A percentile compares a stretch with the other conserved stretches of the same genome.
phyloP scores from a whole-genome alignment of 805 yeast genomes.

The Saturnispora galanensis region DNA sequence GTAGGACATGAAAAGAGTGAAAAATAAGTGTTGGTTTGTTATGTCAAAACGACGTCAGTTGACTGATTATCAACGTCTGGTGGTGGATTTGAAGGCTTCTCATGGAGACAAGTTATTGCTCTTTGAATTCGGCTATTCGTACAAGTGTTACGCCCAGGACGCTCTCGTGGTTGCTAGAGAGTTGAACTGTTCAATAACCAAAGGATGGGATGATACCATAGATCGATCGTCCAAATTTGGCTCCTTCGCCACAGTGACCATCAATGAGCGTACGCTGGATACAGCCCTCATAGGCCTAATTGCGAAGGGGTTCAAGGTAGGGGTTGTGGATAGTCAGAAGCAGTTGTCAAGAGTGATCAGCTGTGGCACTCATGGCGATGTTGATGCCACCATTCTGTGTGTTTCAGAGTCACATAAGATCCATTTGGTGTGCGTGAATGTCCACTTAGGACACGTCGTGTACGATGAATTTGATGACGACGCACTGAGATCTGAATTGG shows the following conservation, averaged over 20 bases:
- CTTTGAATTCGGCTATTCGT: slow-evolving; percentile 88
- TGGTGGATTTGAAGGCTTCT: slow-evolving; percentile 48
- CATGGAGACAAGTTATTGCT: slow-evolving; percentile 65
- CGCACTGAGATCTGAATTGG: slow-evolving; percentile 47
- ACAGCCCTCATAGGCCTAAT: slow-evolving; percentile 68
- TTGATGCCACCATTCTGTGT: slow-evolving; percentile 26
- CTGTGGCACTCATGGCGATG: slow-evolving; percentile 73
- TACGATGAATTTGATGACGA: slow-evolving; percentile 64
- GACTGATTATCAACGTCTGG: slow-evolving; percentile 79
- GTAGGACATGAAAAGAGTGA: slow-evolving; percentile 34
- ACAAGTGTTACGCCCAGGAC: slow-evolving; percentile 77
- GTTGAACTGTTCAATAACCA: slow-evolving; percentile 60
- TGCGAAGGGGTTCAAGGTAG: slow-evolving; percentile 68
- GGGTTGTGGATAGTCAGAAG: slow-evolving; percentile 71
- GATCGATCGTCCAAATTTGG: slow-evolving; percentile 35
- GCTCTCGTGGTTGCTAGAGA: slow-evolving; percentile 61
- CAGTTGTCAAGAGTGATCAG: slow-evolving; percentile 66
- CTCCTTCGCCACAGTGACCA: slow-evolving; percentile 72
- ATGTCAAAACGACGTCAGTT: slow-evolving; percentile 22
- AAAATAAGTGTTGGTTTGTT: neutral
- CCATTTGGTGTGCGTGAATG: slow-evolving; percentile 55
- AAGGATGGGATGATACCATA: slow-evolving; percentile 53
- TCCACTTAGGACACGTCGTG: slow-evolving; percentile 65
- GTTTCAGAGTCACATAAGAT: slow-evolving; percentile 24
- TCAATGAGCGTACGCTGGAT: slow-evolving; percentile 70